phyloP scores from a whole-genome alignment of 495 filamentous ascomycete genomes.

The Hypoxylon fuscum region DNA sequence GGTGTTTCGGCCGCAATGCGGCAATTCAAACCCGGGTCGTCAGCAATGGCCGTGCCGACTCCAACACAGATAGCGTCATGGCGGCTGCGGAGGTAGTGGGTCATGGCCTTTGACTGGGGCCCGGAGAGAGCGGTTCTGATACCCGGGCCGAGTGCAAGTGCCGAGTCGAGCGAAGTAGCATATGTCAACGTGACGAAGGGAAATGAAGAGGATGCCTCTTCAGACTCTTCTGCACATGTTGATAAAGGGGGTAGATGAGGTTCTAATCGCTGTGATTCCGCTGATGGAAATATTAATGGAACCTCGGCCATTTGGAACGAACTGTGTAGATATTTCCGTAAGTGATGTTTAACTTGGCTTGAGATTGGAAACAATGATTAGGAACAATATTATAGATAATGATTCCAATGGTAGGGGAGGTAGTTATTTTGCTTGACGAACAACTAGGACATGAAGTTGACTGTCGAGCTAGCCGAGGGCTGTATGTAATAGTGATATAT shows the following conservation, averaged over 20 bases:
- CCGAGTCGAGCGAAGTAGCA: slow-evolving; percentile 87
- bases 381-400: too few relatives aligned
- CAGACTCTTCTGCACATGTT: background rate
- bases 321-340: background rate
- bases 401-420: background rate
- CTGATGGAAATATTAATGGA: slow-evolving; percentile 38
- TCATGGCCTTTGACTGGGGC: slow-evolving; percentile 84
- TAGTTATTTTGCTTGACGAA: too few relatives aligned
- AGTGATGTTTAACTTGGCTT: background rate
- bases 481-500: too few relatives aligned
- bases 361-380: too few relatives aligned
- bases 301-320: slow-evolving; percentile 32
- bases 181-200: slow-evolving; percentile 78
- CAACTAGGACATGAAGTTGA: slow-evolving; percentile 9
- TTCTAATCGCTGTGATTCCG: slow-evolving; percentile 34
- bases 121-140: slow-evolving; percentile 82
- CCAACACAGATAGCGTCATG: slow-evolving; percentile 90
- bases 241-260: slow-evolving; percentile 39
- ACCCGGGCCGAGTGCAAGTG: slow-evolving; percentile 76
- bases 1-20: slow-evolving; percentile 58
- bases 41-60: slow-evolving; percentile 81
- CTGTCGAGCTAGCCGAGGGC: background rate
- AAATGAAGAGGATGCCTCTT: slow-evolving; percentile 10
- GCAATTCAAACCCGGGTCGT: slow-evolving; percentile 86
- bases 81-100: slow-evolving; percentile 82